Conservation (phyloP, 768 basidiomycete species). For the Cystofilobasidium macerans region DNA sequence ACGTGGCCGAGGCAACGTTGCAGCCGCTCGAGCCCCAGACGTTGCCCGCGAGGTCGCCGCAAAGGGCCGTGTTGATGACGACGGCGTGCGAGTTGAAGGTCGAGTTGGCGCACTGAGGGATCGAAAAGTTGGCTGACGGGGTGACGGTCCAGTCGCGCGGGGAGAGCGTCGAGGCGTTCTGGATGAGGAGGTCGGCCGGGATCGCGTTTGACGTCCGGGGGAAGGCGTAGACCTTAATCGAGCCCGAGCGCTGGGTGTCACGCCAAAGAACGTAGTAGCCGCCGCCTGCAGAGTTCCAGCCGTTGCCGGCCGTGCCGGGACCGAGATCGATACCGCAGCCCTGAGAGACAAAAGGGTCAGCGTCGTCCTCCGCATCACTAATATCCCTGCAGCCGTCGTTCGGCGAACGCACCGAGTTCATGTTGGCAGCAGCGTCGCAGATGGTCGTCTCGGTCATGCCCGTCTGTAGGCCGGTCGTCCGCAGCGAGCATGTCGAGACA, state of each 20-base stretch:
- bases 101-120: conserved; percentile 32
- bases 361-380: neutral
- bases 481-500: conserved; percentile 20
- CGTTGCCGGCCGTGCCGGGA: conserved; percentile 41
- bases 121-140: conserved; percentile 35
- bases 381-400: neutral
- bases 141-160: conserved; percentile 30
- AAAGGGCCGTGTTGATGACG: conserved; percentile 41
- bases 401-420: conserved; percentile 39
- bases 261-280: conserved; percentile 53
- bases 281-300: conserved; percentile 37
- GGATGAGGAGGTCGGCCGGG: conserved; percentile 40
- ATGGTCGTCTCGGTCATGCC: conserved; percentile 29
- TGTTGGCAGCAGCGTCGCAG: conserved; percentile 39
- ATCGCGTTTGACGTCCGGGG: conserved; percentile 42
- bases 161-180: conserved; percentile 21
- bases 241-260: conserved; percentile 34
- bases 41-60: conserved; percentile 33
- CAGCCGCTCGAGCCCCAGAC: conserved; percentile 32
- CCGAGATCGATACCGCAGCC: conserved; percentile 49
- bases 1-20: conserved; percentile 26
- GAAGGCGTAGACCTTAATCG: conserved; percentile 58
- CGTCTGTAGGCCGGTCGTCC: conserved; percentile 20
- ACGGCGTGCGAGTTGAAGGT: conserved; percentile 44
- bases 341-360: neutral